Evolutionary conservation across 2,329 filamentous ascomycete genomes (phyloP).

Genomic region (Aureobasidium subglaciale): DNA sequence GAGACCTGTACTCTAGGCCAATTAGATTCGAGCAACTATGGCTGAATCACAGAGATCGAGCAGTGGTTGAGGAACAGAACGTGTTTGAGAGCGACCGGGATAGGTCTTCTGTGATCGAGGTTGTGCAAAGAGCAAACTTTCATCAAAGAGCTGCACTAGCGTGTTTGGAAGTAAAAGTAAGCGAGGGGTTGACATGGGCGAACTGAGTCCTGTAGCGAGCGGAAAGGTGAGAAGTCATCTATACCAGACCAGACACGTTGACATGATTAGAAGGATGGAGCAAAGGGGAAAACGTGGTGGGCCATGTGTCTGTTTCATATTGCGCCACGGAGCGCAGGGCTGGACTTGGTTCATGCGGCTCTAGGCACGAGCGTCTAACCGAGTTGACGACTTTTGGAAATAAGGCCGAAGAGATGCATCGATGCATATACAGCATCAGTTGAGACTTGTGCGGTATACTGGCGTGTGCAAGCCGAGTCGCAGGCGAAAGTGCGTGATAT

Average conservation of each 20-base stretch:
- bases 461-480: no score
- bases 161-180: conserved; percentile 1
- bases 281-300: background rate
- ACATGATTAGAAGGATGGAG: background rate
- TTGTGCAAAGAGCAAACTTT: background rate
- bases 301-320: conserved; percentile 10
- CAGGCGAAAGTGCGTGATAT: no score
- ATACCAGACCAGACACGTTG: conserved; percentile 4
- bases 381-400: background rate
- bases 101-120: background rate
- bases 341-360: conserved; percentile 1
- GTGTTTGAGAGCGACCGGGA: background rate
- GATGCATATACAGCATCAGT: background rate
- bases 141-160: background rate
- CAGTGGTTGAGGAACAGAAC: background rate
- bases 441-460: no score
- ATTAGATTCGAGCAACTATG: background rate
- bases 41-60: conserved; percentile 1
- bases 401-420: background rate
- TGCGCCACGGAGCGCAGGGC: conserved; percentile 10
- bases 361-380: background rate
- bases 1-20: background rate
- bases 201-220: background rate
- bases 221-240: background rate
- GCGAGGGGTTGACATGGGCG: background rate